Evolutionary conservation across 805 yeast species (phyloP).

Genomic region (Spathaspora sp.): DNA sequence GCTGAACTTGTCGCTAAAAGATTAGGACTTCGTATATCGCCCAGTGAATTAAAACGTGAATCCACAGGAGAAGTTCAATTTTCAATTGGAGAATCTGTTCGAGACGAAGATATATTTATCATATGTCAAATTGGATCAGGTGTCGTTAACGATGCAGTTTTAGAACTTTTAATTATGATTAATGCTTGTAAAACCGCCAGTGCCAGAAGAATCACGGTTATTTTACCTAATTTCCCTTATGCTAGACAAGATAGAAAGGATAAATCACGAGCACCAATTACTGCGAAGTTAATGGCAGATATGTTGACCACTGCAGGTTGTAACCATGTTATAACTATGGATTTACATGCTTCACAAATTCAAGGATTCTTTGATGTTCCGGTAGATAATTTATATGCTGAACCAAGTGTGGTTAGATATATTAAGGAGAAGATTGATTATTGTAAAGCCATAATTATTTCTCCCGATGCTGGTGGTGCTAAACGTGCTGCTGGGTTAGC

Average conservation of each 20-base stretch:
- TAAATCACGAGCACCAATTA: constrained; percentile 92
- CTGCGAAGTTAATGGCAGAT: constrained; percentile 92
- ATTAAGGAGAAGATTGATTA: constrained; percentile 60
- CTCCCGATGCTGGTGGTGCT: constrained; percentile 99
- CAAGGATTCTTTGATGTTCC: constrained; percentile 96
- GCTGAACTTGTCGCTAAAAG: constrained; percentile 69
- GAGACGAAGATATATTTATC: constrained; percentile 80
- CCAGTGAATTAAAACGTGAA: constrained; percentile 74
- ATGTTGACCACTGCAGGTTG: constrained; percentile 92
- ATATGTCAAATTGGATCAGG: constrained; percentile 80
- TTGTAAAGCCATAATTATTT: constrained; percentile 71
- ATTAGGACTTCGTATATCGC: constrained; percentile 68
- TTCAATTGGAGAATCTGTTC: constrained; percentile 69
- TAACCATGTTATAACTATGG: constrained; percentile 94
- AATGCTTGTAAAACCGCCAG: constrained; percentile 96
- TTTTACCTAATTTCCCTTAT: constrained; percentile 92
- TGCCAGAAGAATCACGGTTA: constrained; percentile 90
- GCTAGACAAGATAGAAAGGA: constrained; percentile 98
- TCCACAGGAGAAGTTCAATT: constrained; percentile 74
- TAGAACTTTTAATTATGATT: constrained; percentile 86
- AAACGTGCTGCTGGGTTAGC: constrained; percentile 94
- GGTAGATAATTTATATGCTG: constrained; percentile 93
- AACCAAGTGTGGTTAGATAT: constrained; percentile 83
- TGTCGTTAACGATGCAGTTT: constrained; percentile 75
- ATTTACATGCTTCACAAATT: constrained; percentile 94